A percentile compares a stretch with the other conserved stretches of the same genome.
These are phyloP conservation scores for Xylariaceae sp. DNA, from an alignment of 2,329 filamentous ascomycete species.

Conservation along the genomic window DNA sequence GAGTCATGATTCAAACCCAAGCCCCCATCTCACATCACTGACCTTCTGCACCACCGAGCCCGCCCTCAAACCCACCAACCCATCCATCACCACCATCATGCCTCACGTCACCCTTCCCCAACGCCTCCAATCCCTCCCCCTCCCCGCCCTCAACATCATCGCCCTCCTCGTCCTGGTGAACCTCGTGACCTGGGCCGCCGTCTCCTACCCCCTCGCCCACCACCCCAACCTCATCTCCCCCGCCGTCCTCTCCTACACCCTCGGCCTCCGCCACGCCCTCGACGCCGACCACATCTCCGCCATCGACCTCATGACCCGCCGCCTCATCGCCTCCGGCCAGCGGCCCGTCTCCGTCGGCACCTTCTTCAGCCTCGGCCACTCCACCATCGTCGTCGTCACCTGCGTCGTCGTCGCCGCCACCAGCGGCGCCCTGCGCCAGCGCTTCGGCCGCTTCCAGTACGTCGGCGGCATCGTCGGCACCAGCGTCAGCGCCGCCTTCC, in stretches of 20 bases:
- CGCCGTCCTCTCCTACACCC: slow-evolving; percentile 78
- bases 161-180: slow-evolving; percentile 46
- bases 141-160: slow-evolving; percentile 43
- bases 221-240: slow-evolving; percentile 66
- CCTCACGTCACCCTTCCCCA: no score
- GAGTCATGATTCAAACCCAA: no score
- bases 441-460: slow-evolving; percentile 74
- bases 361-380: slow-evolving; percentile 91
- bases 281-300: slow-evolving; percentile 88
- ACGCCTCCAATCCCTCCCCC: slow-evolving; percentile 18
- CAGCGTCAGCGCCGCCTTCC: slow-evolving; percentile 75
- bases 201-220: slow-evolving; percentile 48
- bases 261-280: slow-evolving; percentile 89
- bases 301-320: slow-evolving; percentile 91
- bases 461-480: slow-evolving; percentile 89
- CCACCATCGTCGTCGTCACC: slow-evolving; percentile 86
- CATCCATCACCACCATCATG: no score
- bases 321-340: slow-evolving; percentile 80
- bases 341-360: slow-evolving; percentile 88
- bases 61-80: no score
- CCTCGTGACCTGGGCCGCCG: slow-evolving; percentile 48
- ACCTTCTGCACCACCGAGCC: no score
- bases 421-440: slow-evolving; percentile 72
- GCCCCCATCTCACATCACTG: no score
- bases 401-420: slow-evolving; percentile 91